These are phyloP conservation scores for Aspergillus sp. DNA, from an alignment of 2,329 filamentous ascomycete species.

Conservation along the genomic window DNA sequence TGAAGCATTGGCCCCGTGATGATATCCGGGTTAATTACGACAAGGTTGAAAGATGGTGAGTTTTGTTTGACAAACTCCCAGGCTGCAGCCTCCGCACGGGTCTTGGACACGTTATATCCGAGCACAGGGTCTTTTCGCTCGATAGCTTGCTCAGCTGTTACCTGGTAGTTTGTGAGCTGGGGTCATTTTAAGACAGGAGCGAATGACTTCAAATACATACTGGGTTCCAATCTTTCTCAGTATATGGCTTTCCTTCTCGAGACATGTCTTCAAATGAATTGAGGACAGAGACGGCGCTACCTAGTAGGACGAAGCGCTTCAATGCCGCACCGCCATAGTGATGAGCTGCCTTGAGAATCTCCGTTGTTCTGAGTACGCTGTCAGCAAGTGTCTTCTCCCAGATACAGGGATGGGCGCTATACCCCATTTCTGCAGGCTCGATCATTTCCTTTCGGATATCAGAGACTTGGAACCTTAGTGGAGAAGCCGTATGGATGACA, in stretches of 20 bases:
- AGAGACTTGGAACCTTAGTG: conserved; percentile 53
- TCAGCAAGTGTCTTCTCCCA: conserved; percentile 9
- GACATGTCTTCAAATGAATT: conserved; percentile 24
- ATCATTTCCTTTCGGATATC: conserved; percentile 48
- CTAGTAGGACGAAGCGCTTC: conserved; percentile 37
- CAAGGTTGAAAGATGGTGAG: conserved; percentile 13
- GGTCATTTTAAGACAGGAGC: too few species aligned
- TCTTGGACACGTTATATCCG: conserved; percentile 19
- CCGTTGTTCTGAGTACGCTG: conserved; percentile 24
- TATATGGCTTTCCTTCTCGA: conserved; percentile 21
- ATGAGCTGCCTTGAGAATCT: conserved; percentile 15
- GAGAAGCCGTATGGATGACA: conserved; percentile 62
- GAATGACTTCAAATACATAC: background rate
- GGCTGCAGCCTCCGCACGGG: conserved; percentile 12
- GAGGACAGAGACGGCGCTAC: conserved; percentile 29
- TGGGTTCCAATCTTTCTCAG: conserved; percentile 24
- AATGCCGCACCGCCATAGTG: conserved; percentile 7
- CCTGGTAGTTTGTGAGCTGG: conserved; percentile 1
- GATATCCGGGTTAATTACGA: conserved; percentile 21
- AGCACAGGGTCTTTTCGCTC: conserved; percentile 12
- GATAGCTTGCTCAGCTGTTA: conserved; percentile 16
- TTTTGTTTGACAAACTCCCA: conserved; percentile 18
- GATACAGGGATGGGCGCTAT: conserved; percentile 36
- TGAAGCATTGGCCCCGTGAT: conserved; percentile 24
- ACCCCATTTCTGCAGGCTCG: conserved; percentile 52